Conservation (phyloP, 208 protist species). For the Trichomonas tenax region DNA sequence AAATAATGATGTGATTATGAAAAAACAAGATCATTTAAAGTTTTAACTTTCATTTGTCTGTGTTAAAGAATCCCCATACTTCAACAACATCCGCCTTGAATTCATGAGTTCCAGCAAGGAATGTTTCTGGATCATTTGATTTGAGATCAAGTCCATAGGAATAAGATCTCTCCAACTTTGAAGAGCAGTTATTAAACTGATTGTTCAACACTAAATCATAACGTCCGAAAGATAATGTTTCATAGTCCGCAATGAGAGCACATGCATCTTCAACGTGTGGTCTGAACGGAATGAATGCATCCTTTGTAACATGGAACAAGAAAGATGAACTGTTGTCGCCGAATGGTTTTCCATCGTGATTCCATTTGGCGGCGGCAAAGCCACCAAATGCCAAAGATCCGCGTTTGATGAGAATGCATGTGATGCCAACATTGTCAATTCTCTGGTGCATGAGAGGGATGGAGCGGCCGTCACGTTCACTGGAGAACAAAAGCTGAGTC, state of each 20-base stretch:
- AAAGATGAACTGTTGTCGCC: not conserved
- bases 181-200: not conserved
- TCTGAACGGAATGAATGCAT: not conserved
- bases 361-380: conserved; percentile 3
- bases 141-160: not conserved
- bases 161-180: not conserved
- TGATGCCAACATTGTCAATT: not conserved
- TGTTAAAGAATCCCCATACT: conserved; percentile 18
- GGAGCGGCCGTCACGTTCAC: not conserved
- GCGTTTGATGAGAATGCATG: not conserved
- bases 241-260: not conserved
- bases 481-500: not conserved
- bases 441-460: not conserved
- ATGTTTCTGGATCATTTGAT: not conserved
- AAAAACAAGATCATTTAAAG: not conserved
- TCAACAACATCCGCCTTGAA: conserved; percentile 15
- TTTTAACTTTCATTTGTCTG: not conserved
- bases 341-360: not conserved
- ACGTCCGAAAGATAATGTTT: not conserved
- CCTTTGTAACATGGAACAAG: not conserved
- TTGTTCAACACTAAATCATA: not conserved
- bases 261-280: not conserved
- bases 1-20: too few species aligned
- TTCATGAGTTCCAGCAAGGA: not conserved
- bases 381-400: not conserved